phyloP scores from a whole-genome alignment of 257 asterid species.

The Handroanthus guayacan region DNA sequence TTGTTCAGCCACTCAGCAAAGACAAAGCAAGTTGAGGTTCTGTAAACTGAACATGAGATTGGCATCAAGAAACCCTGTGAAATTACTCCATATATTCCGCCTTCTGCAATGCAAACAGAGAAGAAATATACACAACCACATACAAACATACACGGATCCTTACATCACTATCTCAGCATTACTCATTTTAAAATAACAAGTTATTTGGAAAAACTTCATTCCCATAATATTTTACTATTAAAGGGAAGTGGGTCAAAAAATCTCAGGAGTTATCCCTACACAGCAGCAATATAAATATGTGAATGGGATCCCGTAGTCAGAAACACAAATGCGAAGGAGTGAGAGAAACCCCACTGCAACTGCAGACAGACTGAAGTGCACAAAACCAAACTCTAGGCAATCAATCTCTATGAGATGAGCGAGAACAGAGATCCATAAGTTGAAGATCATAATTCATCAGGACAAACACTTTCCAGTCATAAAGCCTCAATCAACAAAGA shows the following conservation, averaged over 20 bases:
- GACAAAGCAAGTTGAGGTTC: constrained; percentile 13
- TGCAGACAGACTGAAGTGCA: neutral
- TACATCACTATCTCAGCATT: constrained; percentile 11
- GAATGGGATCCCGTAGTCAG: neutral
- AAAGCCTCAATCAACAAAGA: constrained; percentile 8
- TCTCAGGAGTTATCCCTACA: neutral
- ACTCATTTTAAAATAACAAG: neutral
- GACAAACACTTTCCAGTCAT: constrained; percentile 1
- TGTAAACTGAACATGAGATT: neutral
- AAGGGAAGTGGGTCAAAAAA: neutral
- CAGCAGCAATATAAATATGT: neutral
- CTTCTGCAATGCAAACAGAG: constrained; percentile 20
- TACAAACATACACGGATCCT: constrained; percentile 1
- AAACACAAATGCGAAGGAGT: constrained; percentile 2
- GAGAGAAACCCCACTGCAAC: constrained; percentile 1
- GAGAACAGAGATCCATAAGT: neutral
- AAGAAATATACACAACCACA: neutral
- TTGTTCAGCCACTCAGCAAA: too few species aligned
- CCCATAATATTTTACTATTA: constrained; percentile 1
- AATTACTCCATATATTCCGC: neutral
- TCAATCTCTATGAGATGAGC: neutral
- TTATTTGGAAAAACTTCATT: constrained; percentile 13
- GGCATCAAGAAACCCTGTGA: neutral
- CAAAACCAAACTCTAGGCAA: neutral
- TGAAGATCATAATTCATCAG: neutral